Evolutionary conservation across 1,284 basidiomycete species (phyloP).

Genomic region (Leccinum laetum): DNA sequence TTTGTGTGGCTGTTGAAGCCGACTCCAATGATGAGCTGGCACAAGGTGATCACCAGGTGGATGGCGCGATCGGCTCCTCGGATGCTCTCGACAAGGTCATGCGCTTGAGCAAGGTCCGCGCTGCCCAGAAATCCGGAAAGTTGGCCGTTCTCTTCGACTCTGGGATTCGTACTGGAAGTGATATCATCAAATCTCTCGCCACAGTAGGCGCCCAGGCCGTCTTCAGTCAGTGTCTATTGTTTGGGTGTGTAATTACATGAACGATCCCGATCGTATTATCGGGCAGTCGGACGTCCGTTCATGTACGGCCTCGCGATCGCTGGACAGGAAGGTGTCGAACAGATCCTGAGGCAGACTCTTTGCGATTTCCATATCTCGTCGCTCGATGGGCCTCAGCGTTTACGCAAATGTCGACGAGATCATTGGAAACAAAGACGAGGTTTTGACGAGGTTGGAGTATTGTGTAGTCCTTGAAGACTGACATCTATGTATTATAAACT

Average conservation of each 20-base stretch:
- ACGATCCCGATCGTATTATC: neutral
- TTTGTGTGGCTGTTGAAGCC: neutral
- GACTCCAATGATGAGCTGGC: neutral
- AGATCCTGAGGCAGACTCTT: constrained; percentile 59
- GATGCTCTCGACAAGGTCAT: constrained; percentile 68
- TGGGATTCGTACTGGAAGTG: constrained; percentile 75
- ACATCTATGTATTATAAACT: neutral
- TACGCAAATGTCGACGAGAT: constrained; percentile 47
- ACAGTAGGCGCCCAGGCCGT: constrained; percentile 64
- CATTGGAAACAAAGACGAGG: constrained; percentile 44
- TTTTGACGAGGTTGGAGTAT: constrained; percentile 20
- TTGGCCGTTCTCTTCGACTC: constrained; percentile 84
- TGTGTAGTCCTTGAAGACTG: constrained; percentile 7
- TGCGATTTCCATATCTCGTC: constrained; percentile 55
- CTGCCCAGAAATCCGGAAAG: constrained; percentile 56
- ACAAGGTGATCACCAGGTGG: constrained; percentile 77
- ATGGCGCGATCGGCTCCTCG: constrained; percentile 75
- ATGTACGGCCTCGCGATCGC: constrained; percentile 65
- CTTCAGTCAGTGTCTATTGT: constrained; percentile 45
- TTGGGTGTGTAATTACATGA: neutral
- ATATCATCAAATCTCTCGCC: constrained; percentile 76
- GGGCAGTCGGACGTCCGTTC: constrained; percentile 55
- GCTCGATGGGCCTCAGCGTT: constrained; percentile 50
- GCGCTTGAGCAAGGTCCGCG: constrained; percentile 55
- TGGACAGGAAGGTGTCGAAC: constrained; percentile 65